These are phyloP conservation scores for Diaporthe australafricana DNA, from an alignment of 2,329 filamentous ascomycete species.

Conservation along the genomic window DNA sequence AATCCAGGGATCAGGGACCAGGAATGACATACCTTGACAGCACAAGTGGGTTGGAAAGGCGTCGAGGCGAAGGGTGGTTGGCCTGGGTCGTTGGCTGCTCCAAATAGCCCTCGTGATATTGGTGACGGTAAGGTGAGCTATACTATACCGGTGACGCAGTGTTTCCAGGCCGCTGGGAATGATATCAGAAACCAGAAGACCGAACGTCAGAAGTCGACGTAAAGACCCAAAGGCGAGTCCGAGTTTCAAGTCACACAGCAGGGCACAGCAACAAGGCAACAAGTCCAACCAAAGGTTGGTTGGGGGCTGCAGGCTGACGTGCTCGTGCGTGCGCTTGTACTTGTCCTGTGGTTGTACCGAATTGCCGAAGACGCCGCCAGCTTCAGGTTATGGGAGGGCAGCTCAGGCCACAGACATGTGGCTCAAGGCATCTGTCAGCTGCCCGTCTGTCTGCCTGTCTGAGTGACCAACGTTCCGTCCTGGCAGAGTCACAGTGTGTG, in stretches of 20 bases:
- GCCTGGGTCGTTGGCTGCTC: neutral
- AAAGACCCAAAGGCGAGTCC: neutral
- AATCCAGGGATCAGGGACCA: neutral
- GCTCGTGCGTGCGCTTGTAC: neutral
- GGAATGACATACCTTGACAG: neutral
- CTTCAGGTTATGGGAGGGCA: neutral
- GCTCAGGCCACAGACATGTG: neutral
- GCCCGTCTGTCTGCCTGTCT: neutral
- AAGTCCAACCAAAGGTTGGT: neutral
- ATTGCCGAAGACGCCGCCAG: neutral
- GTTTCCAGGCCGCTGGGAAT: constrained; percentile 3
- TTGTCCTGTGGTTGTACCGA: neutral
- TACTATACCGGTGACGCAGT: neutral
- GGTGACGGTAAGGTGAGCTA: neutral
- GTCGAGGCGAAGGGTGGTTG: neutral
- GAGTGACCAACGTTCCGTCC: neutral
- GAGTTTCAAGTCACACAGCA: neutral
- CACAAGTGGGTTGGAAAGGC: neutral
- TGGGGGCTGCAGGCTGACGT: neutral
- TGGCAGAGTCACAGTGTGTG: neutral
- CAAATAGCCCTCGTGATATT: neutral
- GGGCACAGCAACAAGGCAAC: neutral
- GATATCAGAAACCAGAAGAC: too few relatives aligned
- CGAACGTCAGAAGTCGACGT: neutral
- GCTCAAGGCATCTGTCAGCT: constrained; percentile 11